Percentiles rank a stretch among this genome's conserved stretches.
Conservation (phyloP, 371 early-diverging fungal genomes). For the Batkoa obscura region DNA sequence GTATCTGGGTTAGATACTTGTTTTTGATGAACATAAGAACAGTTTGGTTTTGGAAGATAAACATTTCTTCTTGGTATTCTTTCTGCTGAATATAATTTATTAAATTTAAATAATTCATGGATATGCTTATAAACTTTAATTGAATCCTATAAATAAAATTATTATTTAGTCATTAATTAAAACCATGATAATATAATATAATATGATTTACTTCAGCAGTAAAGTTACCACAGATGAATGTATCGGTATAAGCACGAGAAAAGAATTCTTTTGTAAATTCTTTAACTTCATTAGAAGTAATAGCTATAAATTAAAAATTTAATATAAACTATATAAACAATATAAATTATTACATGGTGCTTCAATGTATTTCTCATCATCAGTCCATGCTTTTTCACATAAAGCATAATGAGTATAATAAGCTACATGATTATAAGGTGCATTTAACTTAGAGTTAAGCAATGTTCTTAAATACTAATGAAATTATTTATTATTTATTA, state of each 20-base stretch:
- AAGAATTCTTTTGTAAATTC: slow-evolving; percentile 32
- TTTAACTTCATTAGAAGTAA: slow-evolving; percentile 52
- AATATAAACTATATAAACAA: not conserved
- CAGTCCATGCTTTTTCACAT: not conserved
- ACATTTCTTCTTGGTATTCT: slow-evolving; percentile 36
- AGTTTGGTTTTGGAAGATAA: slow-evolving; percentile 14
- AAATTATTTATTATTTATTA: no score
- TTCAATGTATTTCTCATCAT: not conserved
- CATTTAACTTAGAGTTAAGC: no score
- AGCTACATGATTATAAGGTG: no score
- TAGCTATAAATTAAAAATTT: slow-evolving; percentile 8
- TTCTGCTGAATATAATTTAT: slow-evolving; percentile 35
- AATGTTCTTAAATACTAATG: no score
- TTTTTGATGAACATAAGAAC: slow-evolving; percentile 23
- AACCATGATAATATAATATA: no score
- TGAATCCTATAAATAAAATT: slow-evolving; percentile 11
- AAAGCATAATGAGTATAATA: not conserved
- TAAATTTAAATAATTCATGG: slow-evolving; percentile 28
- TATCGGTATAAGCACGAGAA: slow-evolving; percentile 30
- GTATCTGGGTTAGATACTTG: slow-evolving; percentile 53
- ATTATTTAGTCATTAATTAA: not conserved
- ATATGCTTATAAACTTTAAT: slow-evolving; percentile 30
- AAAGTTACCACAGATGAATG: slow-evolving; percentile 71
- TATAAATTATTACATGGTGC: not conserved
- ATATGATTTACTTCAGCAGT: slow-evolving; percentile 27